Evolutionary conservation across 495 filamentous ascomycete species (phyloP), one percentile per base, ranked within the genome.

Genomic region (Bathelium albidoporum): DNA sequence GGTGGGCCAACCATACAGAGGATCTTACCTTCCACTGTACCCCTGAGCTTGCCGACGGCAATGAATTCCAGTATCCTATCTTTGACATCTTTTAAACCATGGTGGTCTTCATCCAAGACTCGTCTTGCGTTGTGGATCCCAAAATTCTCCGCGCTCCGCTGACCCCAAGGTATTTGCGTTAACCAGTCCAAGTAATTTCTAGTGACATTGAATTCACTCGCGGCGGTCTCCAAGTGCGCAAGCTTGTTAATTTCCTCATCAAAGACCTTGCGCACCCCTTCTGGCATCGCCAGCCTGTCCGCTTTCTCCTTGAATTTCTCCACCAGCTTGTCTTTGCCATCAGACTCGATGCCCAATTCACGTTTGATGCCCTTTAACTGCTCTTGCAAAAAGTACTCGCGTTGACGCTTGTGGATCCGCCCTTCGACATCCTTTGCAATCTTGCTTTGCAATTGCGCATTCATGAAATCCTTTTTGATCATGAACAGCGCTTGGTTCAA

Each of bases 311-410:
- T 93, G 77, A 97, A 99, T 71, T 88, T 94, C 75, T 97, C 95
- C 1, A 97, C 89, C 29, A 99, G 81, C 75, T 96, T 97, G 64
- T 99, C 94, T 74, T 96, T 99, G 34, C 95, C 94, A 70, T 99
- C 94, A 2, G 89, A 94, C 74, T 97, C 95, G 62, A 97, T 90
- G 16, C 95, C 95, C 24, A 99, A 81, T 73, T 99, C 95, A 61
- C 93, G 81, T 64, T 89, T 86, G 70, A 99, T 97, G n/a, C 91
- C 95, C 77, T 97, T 97, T 92, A 97, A 95, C 71, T 99, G 95
- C 74, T 99, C 94, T 90, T 94, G 93, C 22, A 99, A 78, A 90
- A 90, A 99, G 78, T 99, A 99, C 70, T 99, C 95, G 32, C 94
- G 86, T 72, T 99, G 94, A 12, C 94, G 87, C 77, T 97, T 97